Base-by-base conservation (phyloP, 495 filamentous ascomycete genomes). In the Xylaria longipes region DNA sequence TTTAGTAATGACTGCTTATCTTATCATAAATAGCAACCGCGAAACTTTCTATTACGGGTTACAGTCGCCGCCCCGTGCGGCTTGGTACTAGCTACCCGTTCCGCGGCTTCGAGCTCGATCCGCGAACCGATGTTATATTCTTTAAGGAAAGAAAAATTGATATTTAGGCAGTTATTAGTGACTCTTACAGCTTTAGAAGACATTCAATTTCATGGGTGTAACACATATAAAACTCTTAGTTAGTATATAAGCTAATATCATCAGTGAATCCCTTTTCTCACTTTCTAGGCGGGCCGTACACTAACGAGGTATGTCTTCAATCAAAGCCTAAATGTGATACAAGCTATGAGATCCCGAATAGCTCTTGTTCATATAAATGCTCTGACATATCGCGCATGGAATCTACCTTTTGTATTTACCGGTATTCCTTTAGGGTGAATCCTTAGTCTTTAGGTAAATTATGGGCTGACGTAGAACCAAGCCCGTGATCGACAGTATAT, bases 361-460 rank as follows among this genome's bases (percentile, higher is more conserved):
- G 50, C 22, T 33, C 29, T 58, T n/a, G 3, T 58, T n/a, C 29
- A 15, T 58, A 41, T 37, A n/a, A 17, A 27, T 33, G 12, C 35
- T 25, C 7, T 41, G 11, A 39, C 9, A 41, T 60, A 27, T 27
- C 2, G 22, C n/a, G 12, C 22, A 43, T 11, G 1, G 43, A 14
- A 25, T 62, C 4, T 41, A 6, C 37, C 52, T 43, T 62, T 62
- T n/a, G 29, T 46, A 65, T 65, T 65, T 65, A 65, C 63, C 63
- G 63, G 37, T 50, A 1, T 50, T 52, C 0, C 63, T 52, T 14
- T 5, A 5, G 20, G 6, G 6, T n/a, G 17, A 37, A 65, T 50
- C 45, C 31, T 39, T 29, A 52, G 45, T 65, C 3, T 22, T 37
- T 45, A 33, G 6, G 50, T 29, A 3, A 31, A 56, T 56, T n/a